A percentile compares a stretch with the other conserved stretches of the same genome.
Conservation (phyloP, 2,329 filamentous ascomycete genomes). For the Paramyrothecium roridum region DNA sequence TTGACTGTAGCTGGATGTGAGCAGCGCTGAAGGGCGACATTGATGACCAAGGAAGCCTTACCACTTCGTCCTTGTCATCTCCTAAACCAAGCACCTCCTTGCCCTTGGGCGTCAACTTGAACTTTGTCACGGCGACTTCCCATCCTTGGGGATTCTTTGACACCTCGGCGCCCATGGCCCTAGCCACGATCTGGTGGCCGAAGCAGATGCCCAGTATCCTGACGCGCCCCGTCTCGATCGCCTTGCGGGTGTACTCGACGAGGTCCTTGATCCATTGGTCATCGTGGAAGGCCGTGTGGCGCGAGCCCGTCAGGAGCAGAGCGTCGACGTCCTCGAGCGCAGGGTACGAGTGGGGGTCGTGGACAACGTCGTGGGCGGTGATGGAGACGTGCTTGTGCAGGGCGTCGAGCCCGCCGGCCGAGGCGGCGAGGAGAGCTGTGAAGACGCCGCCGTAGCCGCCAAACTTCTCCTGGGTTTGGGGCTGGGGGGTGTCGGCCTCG, state of each 20-base stretch:
- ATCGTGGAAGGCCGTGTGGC: slow-evolving; percentile 44
- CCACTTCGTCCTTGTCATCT: slow-evolving; percentile 22
- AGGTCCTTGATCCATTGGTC: slow-evolving; percentile 41
- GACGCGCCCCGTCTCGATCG: slow-evolving; percentile 47
- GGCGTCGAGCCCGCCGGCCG: slow-evolving; percentile 39
- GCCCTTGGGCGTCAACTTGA: slow-evolving; percentile 35
- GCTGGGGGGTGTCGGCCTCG: slow-evolving; percentile 78
- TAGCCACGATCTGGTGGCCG: slow-evolving; percentile 44
- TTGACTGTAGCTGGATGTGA: slow-evolving; percentile 19
- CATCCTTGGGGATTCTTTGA: slow-evolving; percentile 36
- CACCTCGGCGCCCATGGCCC: slow-evolving; percentile 35
- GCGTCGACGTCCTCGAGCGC: slow-evolving; percentile 73
- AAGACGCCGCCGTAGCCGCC: slow-evolving; percentile 73
- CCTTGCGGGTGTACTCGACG: slow-evolving; percentile 31
- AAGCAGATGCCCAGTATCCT: slow-evolving; percentile 53
- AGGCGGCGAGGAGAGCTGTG: slow-evolving; percentile 52
- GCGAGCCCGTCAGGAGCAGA: slow-evolving; percentile 75
- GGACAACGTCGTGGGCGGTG: slow-evolving; percentile 68
- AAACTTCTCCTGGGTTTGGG: slow-evolving; percentile 61
- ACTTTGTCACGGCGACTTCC: slow-evolving; percentile 41
- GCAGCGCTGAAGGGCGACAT: slow-evolving; percentile 66
- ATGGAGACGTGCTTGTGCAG: slow-evolving; percentile 52
- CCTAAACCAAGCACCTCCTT: slow-evolving; percentile 32
- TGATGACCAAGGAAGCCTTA: slow-evolving; percentile 44
- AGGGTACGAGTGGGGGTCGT: slow-evolving; percentile 65